Percentiles rank a stretch among this genome's conserved stretches.
Conservation (phyloP, 108 stramenopile genomes). For the Cyclotella choctawhatcheeana region DNA sequence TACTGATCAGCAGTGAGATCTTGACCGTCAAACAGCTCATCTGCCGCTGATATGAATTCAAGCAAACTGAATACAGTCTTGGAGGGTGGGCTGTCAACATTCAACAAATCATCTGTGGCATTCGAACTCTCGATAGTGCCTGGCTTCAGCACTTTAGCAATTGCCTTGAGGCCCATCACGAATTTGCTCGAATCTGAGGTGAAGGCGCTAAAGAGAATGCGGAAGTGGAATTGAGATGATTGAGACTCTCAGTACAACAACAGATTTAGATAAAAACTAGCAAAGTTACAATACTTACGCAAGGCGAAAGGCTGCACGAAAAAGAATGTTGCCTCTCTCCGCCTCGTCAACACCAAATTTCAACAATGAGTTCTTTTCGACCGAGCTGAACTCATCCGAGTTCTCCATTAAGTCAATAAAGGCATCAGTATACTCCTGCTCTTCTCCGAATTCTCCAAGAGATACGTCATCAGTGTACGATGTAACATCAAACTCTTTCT, state of each 20-base stretch:
- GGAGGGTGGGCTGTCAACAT: background rate
- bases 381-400: constrained; percentile 15
- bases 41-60: constrained; percentile 36
- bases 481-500: too few species aligned
- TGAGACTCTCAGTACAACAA: too few species aligned
- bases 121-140: background rate
- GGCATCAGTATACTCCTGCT: constrained; percentile 14
- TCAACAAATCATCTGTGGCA: constrained; percentile 1
- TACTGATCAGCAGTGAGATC: constrained; percentile 35
- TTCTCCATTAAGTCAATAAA: constrained; percentile 45
- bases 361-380: constrained; percentile 44
- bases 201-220: constrained; percentile 19
- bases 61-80: constrained; percentile 27
- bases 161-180: constrained; percentile 27
- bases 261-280: too few species aligned
- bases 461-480: too few species aligned
- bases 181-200: constrained; percentile 19
- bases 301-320: constrained; percentile 42
- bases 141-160: constrained; percentile 32
- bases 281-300: too few species aligned
- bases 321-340: constrained; percentile 34
- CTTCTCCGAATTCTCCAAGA: constrained; percentile 13
- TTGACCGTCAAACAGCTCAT: constrained; percentile 27
- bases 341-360: constrained; percentile 38
- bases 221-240: background rate